A percentile compares a stretch with the other conserved stretches of the same genome.
Evolutionary conservation across 2,329 filamentous ascomycete genomes (phyloP).

Genomic region (Claviceps capensis): DNA sequence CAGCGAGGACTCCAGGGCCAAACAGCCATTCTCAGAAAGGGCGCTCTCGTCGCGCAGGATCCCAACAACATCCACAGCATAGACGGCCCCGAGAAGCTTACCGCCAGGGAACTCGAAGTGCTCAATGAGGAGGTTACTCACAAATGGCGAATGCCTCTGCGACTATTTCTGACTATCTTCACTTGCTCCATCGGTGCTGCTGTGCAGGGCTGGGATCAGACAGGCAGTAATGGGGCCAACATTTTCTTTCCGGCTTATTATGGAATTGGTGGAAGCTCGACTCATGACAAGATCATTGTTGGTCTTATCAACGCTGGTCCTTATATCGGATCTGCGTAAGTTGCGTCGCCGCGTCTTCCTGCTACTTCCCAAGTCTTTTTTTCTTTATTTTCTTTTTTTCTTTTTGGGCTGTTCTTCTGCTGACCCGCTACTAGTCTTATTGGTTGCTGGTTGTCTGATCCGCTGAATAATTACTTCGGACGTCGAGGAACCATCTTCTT

Average conservation of each 20-base stretch:
- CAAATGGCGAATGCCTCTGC: constrained; percentile 37
- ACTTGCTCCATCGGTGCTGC: constrained; percentile 41
- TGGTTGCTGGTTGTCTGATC: constrained; percentile 48
- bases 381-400: no score
- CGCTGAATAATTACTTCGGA: constrained; percentile 47
- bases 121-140: constrained; percentile 46
- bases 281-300: constrained; percentile 25
- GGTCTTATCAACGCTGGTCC: constrained; percentile 17
- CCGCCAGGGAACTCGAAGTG: constrained; percentile 39
- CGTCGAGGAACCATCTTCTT: constrained; percentile 53
- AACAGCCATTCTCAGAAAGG: constrained; percentile 43
- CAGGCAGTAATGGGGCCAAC: constrained; percentile 45
- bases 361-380: not conserved
- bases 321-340: constrained; percentile 36
- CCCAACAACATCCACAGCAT: constrained; percentile 43
- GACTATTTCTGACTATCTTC: constrained; percentile 27
- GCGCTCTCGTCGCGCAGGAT: constrained; percentile 39
- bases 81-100: constrained; percentile 38
- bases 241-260: constrained; percentile 38
- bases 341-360: constrained; percentile 13
- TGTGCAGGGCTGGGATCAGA: constrained; percentile 50
- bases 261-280: constrained; percentile 21
- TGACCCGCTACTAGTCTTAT: constrained; percentile 17
- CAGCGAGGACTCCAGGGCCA: constrained; percentile 47
- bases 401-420: not conserved